phyloP scores from a whole-genome alignment of 1,284 basidiomycete genomes.

The Coniferiporia weirii region DNA sequence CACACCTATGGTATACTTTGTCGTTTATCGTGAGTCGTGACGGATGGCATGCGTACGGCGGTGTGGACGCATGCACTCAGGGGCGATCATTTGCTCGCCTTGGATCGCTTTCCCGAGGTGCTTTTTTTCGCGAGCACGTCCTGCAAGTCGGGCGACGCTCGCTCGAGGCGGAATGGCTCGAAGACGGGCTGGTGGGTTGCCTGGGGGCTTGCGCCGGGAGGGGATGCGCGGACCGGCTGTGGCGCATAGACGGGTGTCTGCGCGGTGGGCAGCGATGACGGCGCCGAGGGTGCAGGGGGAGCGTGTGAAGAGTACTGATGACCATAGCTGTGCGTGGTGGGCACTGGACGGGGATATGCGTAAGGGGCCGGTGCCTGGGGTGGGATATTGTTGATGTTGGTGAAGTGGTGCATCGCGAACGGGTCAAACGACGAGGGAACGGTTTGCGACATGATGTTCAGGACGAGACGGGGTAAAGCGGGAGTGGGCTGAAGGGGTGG shows the following conservation, averaged over 20 bases:
- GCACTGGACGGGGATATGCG: slow-evolving; percentile 38
- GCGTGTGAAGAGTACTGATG: slow-evolving; percentile 16
- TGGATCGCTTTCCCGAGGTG: slow-evolving; percentile 26
- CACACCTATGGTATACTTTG: neutral
- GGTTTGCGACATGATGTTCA: slow-evolving; percentile 1
- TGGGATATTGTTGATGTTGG: slow-evolving; percentile 45
- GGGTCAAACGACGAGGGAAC: slow-evolving; percentile 49
- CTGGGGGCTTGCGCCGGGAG: slow-evolving; percentile 14
- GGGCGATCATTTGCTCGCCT: slow-evolving; percentile 2
- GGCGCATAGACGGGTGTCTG: slow-evolving; percentile 18
- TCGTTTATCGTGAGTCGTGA: neutral
- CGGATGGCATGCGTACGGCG: no score
- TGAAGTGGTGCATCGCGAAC: slow-evolving; percentile 56
- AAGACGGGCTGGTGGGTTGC: slow-evolving; percentile 39
- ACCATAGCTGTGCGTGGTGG: slow-evolving; percentile 24
- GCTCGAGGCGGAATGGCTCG: slow-evolving; percentile 49
- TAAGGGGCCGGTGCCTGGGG: slow-evolving; percentile 45
- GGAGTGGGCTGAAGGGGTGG: neutral
- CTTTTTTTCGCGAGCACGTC: slow-evolving; percentile 48
- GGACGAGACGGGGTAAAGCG: neutral
- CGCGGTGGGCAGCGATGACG: slow-evolving; percentile 16
- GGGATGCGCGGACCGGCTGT: slow-evolving; percentile 19
- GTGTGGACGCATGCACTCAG: neutral
- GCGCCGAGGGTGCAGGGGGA: slow-evolving; percentile 12
- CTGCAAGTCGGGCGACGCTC: slow-evolving; percentile 50